Evolutionary conservation across 2,329 filamentous ascomycete species (phyloP), one percentile per base, ranked within the genome.

Genomic region (Fusarium globosum): DNA sequence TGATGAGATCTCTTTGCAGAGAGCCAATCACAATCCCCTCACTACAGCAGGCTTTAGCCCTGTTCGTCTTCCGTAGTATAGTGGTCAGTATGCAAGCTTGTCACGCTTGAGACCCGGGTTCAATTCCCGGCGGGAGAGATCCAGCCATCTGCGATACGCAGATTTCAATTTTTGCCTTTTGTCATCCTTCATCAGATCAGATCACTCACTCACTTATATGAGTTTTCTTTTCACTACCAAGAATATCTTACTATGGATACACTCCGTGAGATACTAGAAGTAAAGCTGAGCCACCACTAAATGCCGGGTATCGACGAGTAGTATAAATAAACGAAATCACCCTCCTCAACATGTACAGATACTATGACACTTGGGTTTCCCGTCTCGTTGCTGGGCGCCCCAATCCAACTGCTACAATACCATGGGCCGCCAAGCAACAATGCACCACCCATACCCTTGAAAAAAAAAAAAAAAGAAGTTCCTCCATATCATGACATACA

Each of bases 221-320:
- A 8, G 18, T 14, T 12, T 1, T 49, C 6, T 21, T 18, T 18
- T 35, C 48, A n/a, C 30, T n/a, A 16, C 26, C 49, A 48, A 49
- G 8, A 51, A 43, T 53, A 56, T 56, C 26, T 51, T 71, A 56
- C 36, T 73, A 66, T 59, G 38, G 61, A 48, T 62, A 74, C 68
- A 72, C 48, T 55, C 57, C 35, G 20, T 59, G 65, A 65, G 38
- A 59, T 70, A 62, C 61, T 39, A 41, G 15, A 45, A 61, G 52
- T 59, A 58, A 36, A 67, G 33, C 72, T 46, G 52, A 63, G 38
- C 46, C 68, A 75, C 68, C 69, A 72, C 70, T 58, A 76, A 52
- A 69, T 80, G 78, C 79, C 77, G 79, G 79, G 79, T 81, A 81
- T 81, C 78, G 79, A 79, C 78, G 75, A 78, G 77, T 75, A 78